A percentile compares a stretch with the other conserved stretches of the same genome.
These are phyloP conservation scores for Zopfia rhizophila DNA, from an alignment of 2,329 filamentous ascomycete genomes.

Conservation along the genomic window DNA sequence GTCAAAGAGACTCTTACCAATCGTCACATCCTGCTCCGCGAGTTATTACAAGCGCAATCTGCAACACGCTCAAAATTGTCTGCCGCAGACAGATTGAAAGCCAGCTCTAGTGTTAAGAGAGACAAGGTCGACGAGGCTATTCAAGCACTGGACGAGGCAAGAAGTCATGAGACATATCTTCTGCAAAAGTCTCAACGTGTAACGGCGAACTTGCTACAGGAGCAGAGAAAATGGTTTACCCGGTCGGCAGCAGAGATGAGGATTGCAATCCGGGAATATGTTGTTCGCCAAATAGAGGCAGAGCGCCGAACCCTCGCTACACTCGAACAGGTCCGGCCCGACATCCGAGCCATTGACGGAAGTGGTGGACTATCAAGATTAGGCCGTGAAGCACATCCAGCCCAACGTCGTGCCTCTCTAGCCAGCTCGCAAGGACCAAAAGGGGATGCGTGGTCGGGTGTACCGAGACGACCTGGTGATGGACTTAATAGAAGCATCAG, in stretches of 20 bases:
- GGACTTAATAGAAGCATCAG: slow-evolving; percentile 81
- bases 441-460: slow-evolving; percentile 98
- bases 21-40: slow-evolving; percentile 93
- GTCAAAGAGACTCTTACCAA: slow-evolving; percentile 99
- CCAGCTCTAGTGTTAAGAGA: slow-evolving; percentile 83
- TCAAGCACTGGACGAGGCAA: slow-evolving; percentile 85
- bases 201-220: slow-evolving; percentile 85
- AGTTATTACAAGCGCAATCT: slow-evolving; percentile 91
- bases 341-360: slow-evolving; percentile 91
- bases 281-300: slow-evolving; percentile 92
- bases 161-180: slow-evolving; percentile 82
- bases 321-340: slow-evolving; percentile 91
- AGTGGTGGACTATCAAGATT: slow-evolving; percentile 90
- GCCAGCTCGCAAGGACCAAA: slow-evolving; percentile 93
- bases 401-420: slow-evolving; percentile 76
- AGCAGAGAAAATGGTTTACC: slow-evolving; percentile 90
- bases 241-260: slow-evolving; percentile 87
- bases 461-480: slow-evolving; percentile 79
- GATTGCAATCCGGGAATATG: slow-evolving; percentile 87
- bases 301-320: slow-evolving; percentile 91
- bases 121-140: slow-evolving; percentile 99
- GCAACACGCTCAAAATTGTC: slow-evolving; percentile 82
- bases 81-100: slow-evolving; percentile 88
- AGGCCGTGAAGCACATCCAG: slow-evolving; percentile 86
- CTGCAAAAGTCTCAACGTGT: slow-evolving; percentile 88